Base-by-base conservation (phyloP, 1,139 yeast species). In the Tardiomyces digboiensis region DNA sequence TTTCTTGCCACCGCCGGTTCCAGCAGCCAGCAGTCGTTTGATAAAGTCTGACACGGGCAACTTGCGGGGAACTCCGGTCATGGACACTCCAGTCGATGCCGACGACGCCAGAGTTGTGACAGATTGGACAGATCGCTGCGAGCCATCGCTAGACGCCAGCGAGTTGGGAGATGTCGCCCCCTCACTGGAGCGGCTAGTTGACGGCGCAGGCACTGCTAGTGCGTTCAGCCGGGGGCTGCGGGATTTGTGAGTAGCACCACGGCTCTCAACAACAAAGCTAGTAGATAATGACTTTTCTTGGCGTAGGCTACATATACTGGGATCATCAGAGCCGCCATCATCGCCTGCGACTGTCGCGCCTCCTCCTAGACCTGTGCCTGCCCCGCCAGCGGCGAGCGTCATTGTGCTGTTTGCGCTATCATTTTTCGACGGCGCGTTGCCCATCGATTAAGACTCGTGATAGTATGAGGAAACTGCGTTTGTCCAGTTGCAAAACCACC, bases 1-100 rank as follows among this genome's bases (percentile, higher is more conserved):
- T 95, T 80, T 86, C 84, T 61, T 86, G 86, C 56, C 84, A 82
- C 58, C 86, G 86, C 60, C 86, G 95, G 12, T 95, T 95, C 67
- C 95, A 86, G 60, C 86, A 86, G 59, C 86, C 86, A 3, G 95
- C 95, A 2, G 95, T 95, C 53, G 84, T 78, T 26, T 26, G 33
- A 26, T 26, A 56, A 86, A 86, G 1, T 86, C 79, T 0, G 95
- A 86, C 2, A 86, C 95, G 51, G 86, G 71, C 58, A 78, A 80
- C 53, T 88, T 86, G 58, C 86, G 86, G 60, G 86, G 95, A 60
- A 86, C 86, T 3, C 95, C 95, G 60, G 86, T 94, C 64, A 86
- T 95, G 39, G 86, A 95, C 41, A 86, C 95, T 95, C 14, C 94
- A 95, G 54, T 95, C 70, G 54, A 86, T 67, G 62, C 86, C 95